Conservation (phyloP, 2,329 filamentous ascomycete species). For the Rhynchosporium secalis region DNA sequence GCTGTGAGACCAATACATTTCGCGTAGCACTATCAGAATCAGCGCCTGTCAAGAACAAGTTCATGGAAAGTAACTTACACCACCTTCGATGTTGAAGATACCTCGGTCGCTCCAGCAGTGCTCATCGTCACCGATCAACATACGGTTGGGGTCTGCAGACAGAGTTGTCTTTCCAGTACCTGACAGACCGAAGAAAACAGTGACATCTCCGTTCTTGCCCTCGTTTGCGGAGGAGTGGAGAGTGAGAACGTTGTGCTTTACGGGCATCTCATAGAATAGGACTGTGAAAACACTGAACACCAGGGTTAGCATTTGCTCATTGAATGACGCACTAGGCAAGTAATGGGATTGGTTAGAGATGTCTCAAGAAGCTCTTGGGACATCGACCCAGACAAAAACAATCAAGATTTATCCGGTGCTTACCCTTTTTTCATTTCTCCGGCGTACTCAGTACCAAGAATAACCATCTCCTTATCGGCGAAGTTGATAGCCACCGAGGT, state of each 20-base stretch:
- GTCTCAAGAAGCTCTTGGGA: too few species aligned
- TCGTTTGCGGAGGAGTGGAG: conserved; percentile 99
- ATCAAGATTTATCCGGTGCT: too few species aligned
- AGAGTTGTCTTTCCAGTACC: conserved; percentile 98
- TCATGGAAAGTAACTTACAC: conserved; percentile 43
- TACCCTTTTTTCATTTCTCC: conserved; percentile 90
- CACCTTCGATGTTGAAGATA: conserved; percentile 99
- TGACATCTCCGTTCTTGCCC: conserved; percentile 91
- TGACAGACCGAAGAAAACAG: conserved; percentile 98
- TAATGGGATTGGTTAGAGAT: too few species aligned
- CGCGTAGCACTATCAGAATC: conserved; percentile 71
- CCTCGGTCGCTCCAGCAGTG: conserved; percentile 98
- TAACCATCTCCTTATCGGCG: conserved; percentile 99
- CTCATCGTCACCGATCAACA: conserved; percentile 97
- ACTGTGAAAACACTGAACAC: conserved; percentile 80
- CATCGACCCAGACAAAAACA: too few species aligned
- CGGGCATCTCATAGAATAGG: conserved; percentile 99
- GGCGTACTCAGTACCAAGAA: conserved; percentile 97
- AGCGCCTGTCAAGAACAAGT: conserved; percentile 7
- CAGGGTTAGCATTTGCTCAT: too few species aligned
- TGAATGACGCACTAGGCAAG: too few species aligned
- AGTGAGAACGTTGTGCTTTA: conserved; percentile 98
- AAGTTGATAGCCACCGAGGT: conserved; percentile 99
- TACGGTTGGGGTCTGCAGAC: conserved; percentile 94
- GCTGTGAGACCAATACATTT: conserved; percentile 97